A percentile compares a stretch with the other conserved stretches of the same genome.
Evolutionary conservation across 2,329 filamentous ascomycete species (phyloP).

Genomic region (Diaporthe citriasiana): DNA sequence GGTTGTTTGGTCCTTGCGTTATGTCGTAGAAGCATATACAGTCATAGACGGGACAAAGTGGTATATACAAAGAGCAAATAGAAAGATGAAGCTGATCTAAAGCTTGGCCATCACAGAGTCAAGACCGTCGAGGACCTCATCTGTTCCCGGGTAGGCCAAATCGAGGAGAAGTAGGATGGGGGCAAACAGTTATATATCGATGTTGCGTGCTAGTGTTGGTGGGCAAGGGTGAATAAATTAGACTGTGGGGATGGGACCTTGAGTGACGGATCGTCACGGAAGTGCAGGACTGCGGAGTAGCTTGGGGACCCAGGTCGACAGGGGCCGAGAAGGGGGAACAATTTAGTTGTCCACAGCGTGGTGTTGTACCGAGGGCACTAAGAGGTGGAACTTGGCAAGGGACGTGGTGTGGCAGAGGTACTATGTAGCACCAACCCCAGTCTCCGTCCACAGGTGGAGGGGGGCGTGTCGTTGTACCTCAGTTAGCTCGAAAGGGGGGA

Average conservation of each 20-base stretch:
- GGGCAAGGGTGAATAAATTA: conserved; percentile 36
- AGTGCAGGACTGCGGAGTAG: conserved; percentile 46
- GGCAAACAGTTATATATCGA: conserved; percentile 58
- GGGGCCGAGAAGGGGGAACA: conserved; percentile 26
- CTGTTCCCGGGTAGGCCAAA: conserved; percentile 41
- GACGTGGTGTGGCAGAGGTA: neutral
- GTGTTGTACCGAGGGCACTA: conserved; percentile 23
- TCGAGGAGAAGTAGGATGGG: conserved; percentile 52
- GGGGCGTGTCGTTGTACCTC: conserved; percentile 17
- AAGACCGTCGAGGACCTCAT: conserved; percentile 18
- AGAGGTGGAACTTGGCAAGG: conserved; percentile 34
- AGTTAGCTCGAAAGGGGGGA: neutral
- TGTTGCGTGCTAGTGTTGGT: conserved; percentile 54
- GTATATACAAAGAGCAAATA: conserved; percentile 38
- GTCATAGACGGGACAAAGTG: conserved; percentile 11
- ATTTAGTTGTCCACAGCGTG: conserved; percentile 9
- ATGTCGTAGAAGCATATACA: conserved; percentile 22
- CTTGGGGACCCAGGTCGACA: conserved; percentile 43
- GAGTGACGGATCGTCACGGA: conserved; percentile 43
- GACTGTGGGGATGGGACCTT: conserved; percentile 42
- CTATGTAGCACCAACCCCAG: conserved; percentile 18
- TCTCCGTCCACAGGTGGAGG: neutral
- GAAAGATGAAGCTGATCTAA: conserved; percentile 10
- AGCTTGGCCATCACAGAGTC: conserved; percentile 28
- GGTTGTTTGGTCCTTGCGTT: neutral